phyloP scores from a whole-genome alignment of 208 protist genomes.

The Tritrichomonas foetus region DNA sequence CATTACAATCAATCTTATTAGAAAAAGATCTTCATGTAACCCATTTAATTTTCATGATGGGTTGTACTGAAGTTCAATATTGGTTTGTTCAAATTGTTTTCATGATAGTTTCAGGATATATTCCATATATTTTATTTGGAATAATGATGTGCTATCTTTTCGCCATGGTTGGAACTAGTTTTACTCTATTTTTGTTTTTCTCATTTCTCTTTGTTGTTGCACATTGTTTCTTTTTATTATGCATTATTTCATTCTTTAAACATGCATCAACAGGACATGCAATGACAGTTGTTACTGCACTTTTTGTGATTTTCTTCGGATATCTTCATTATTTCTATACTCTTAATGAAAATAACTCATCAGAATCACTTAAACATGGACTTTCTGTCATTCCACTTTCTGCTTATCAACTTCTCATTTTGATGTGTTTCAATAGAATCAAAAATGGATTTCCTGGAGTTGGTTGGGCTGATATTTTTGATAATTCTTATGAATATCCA shows the following conservation, averaged over 20 bases:
- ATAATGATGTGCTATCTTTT: background rate
- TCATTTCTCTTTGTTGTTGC: background rate
- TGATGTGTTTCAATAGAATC: background rate
- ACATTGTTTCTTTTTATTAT: background rate
- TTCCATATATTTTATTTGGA: background rate
- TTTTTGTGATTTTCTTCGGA: background rate
- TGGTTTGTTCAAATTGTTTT: background rate
- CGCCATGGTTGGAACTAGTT: background rate
- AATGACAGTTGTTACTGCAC: background rate
- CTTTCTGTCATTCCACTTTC: background rate
- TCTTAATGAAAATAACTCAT: background rate
- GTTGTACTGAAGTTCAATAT: background rate
- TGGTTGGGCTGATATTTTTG: background rate
- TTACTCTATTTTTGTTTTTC: background rate
- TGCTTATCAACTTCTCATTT: background rate
- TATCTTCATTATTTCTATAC: background rate
- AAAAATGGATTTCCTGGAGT: background rate
- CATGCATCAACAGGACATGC: background rate
- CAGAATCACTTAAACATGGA: background rate
- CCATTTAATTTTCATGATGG: background rate
- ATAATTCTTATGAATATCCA: background rate
- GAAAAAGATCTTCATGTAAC: background rate
- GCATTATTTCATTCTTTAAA: background rate
- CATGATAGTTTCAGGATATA: background rate
- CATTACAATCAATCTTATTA: background rate